phyloP scores from a whole-genome alignment of 176 grass and related monocot genomes.

The Bolboschoenus planiculmis region DNA sequence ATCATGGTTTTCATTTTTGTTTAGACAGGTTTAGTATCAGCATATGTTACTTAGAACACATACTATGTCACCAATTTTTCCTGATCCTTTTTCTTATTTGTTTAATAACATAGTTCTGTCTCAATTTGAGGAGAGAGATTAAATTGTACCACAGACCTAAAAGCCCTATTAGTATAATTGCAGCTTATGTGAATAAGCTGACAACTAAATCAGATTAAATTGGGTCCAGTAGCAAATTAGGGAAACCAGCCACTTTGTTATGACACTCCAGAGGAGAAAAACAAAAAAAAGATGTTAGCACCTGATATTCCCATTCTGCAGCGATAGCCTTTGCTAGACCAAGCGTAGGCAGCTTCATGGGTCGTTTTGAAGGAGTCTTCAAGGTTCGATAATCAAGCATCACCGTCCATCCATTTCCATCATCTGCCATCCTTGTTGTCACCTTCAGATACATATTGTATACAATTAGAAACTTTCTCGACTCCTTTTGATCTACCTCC shows the following conservation, averaged over 20 bases:
- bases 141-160: background rate
- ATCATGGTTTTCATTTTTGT: background rate
- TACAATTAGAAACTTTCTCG: background rate
- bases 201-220: background rate
- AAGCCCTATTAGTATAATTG: background rate
- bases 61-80: background rate
- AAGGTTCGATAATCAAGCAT: constrained; percentile 99
- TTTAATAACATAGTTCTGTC: background rate
- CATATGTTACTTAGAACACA: background rate
- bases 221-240: background rate
- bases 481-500: background rate
- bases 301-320: constrained; percentile 98
- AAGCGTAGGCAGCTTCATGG: constrained; percentile 63
- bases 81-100: background rate
- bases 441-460: constrained; percentile 2
- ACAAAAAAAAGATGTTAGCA: constrained; percentile 21
- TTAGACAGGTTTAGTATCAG: background rate
- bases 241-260: background rate
- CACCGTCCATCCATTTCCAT: constrained; percentile 96
- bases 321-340: constrained; percentile 71
- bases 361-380: constrained; percentile 74
- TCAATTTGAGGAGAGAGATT: background rate
- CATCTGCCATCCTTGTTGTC: constrained; percentile 68
- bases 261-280: background rate
- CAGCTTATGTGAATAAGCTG: background rate